Evolutionary conservation across 139 green algal species (phyloP).

Genomic region (Diplosphaera chodatii): DNA sequence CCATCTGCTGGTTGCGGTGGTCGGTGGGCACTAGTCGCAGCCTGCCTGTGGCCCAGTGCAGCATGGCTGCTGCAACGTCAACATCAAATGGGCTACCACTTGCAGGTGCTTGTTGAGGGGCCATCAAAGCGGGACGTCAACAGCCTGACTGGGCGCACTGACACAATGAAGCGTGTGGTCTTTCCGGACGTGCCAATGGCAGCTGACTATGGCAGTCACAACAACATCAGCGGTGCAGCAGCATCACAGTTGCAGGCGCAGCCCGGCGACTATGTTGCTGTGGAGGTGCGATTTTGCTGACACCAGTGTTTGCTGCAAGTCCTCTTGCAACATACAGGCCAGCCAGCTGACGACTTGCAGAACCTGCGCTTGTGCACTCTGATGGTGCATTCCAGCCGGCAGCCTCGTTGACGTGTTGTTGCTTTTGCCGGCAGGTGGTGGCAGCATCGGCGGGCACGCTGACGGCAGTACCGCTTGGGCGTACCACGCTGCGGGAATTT

Average conservation of each 20-base stretch:
- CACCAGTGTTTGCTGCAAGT: not conserved
- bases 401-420: too few species aligned
- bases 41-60: too few species aligned
- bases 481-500: conserved; percentile 47
- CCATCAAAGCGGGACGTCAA: conserved; percentile 20
- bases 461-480: conserved; percentile 22
- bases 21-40: not conserved
- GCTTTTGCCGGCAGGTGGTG: conserved; percentile 9
- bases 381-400: too few species aligned
- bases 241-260: conserved; percentile 17
- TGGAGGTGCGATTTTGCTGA: conserved; percentile 17
- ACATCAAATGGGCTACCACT: too few species aligned
- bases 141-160: conserved; percentile 49
- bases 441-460: conserved; percentile 28
- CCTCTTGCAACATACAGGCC: too few species aligned
- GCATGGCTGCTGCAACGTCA: too few species aligned
- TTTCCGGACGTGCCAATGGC: conserved; percentile 32
- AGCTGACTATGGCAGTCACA: conserved; percentile 6
- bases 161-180: conserved; percentile 63
- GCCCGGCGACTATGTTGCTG: conserved; percentile 59
- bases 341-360: too few species aligned
- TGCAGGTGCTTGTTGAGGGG: conserved; percentile 68
- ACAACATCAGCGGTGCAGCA: not conserved
- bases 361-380: too few species aligned
- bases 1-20: too few species aligned